Base-by-base conservation (phyloP, 176 grass and related monocot species). In the Pontederia crassipes region DNA sequence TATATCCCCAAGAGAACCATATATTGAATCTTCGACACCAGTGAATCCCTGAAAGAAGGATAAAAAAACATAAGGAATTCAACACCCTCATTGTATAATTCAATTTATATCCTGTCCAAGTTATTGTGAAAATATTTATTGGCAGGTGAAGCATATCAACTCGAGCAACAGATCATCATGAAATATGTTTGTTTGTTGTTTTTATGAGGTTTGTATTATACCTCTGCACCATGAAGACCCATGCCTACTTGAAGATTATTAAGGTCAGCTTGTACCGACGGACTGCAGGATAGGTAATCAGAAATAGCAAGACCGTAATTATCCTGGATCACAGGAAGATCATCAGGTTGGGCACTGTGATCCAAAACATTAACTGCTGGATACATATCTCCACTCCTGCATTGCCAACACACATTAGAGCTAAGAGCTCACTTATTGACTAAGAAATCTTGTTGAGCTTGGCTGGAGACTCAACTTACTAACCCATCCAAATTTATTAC, bases 261-360 rank as follows among this genome's bases (percentile, higher is more conserved):
- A 47, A 69, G 66, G 8, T 86, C 84, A 40, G 68, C 61, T 78
- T 83, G 77, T 32, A 82, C 82, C 77, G 87, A 57, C 58, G 80
- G 83, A 46, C 78, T 90, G 85, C 75, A 74, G 59, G 80, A 32
- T 49, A 98, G 82, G 70, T 81, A 98, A 74, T 98, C 88, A 74
- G 93, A 80, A 83, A 98, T 75, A 7, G 57, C 80, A 51, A 98
- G 61, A 83, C 47, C 65, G 67, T 82, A 98, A 53, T 71, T 79
- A 73, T 98, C 93, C 68, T 85, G 93, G 52, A 91, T 83, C 54
- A 62, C 73, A 60, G 82, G 79, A 69, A 98, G 75, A 47, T 77
- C 75, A 54, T 86, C 78, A 2, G 80, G 75, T 79, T 76, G 79
- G n/a, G 57, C 46, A 8, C 59, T 24, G 49, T 81, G 75, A 35